Evolutionary conservation across 2,329 filamentous ascomycete genomes (phyloP).

Genomic region (Alternaria tenuissima): DNA sequence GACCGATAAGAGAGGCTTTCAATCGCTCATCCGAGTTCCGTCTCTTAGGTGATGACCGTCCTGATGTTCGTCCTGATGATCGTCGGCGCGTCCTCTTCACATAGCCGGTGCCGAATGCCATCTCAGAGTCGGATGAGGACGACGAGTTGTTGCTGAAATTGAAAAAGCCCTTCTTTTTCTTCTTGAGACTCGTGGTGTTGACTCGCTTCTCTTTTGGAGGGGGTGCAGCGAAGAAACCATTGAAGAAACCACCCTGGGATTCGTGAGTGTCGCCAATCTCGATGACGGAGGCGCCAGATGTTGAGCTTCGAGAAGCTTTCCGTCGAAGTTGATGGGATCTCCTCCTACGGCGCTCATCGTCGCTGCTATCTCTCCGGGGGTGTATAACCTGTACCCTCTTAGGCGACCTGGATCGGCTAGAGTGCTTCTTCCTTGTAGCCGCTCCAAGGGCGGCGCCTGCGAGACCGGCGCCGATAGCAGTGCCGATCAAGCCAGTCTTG

Average conservation of each 20-base stretch:
- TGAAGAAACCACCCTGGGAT: constrained; percentile 54
- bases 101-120: constrained; percentile 56
- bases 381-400: constrained; percentile 38
- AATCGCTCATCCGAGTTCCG: constrained; percentile 57
- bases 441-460: constrained; percentile 51
- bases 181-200: constrained; percentile 39
- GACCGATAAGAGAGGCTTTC: constrained; percentile 56
- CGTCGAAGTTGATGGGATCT: constrained; percentile 37
- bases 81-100: constrained; percentile 30
- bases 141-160: constrained; percentile 58
- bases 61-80: constrained; percentile 20
- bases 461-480: constrained; percentile 51
- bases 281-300: constrained; percentile 64
- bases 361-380: constrained; percentile 41
- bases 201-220: constrained; percentile 42
- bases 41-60: constrained; percentile 41
- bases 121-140: constrained; percentile 55
- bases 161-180: constrained; percentile 59
- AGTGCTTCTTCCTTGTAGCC: constrained; percentile 39
- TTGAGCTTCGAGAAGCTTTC: constrained; percentile 47
- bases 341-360: constrained; percentile 38
- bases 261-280: constrained; percentile 69
- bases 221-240: constrained; percentile 68
- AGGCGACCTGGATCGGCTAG: constrained; percentile 48
- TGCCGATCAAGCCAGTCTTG: constrained; percentile 47